Evolutionary conservation across 2,329 filamentous ascomycete species (phyloP), one percentile per base, ranked within the genome.

Genomic region (Phoma herbarum): DNA sequence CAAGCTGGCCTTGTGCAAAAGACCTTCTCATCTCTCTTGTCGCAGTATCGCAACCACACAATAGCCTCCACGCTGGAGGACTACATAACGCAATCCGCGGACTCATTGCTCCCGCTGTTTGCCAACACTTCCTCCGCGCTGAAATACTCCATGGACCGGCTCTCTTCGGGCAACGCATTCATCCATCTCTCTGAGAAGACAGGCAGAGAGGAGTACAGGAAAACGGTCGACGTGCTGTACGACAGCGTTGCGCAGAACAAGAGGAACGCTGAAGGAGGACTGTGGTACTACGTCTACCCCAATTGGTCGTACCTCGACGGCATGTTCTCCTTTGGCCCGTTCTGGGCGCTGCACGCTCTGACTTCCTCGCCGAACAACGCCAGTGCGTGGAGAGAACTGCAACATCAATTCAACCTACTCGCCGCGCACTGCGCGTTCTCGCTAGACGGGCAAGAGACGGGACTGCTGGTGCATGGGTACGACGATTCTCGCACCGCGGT

Each of bases 221-320:
- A 50, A 54, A 22, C 55, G 3, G 26, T 52, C 4, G 18, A 51
- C 7, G 60, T 53, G 7, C 64, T 78, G 3, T 57, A 68, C 8
- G 29, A 53, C 6, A 76, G 72, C 8, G 57, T 76, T 1, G 61
- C 63, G 11, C 26, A 66, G 2, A 76, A 78, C 49, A 64, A 62
- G 5, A 64, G 62, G 1, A 77, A 74, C 41, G 56, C 51, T 1
- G 64, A 74, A 26, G 69, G 64, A 2, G 74, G 73, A 0, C 52
- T 76, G 5, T 77, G 74, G 75, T 78, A 78, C 46, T 78, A 71
- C 48, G 65, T 70, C 6, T 85, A 85, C 60, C 82, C 81, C 1
- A 74, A 84, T 52, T 82, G 82, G 78, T 82, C 80, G 65, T 85
- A 84, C 62, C 73, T 84, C 3, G 83, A 86, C 61, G 83, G 83